Conservation (phyloP, 768 basidiomycete genomes). For the Tricholoma sp. region DNA sequence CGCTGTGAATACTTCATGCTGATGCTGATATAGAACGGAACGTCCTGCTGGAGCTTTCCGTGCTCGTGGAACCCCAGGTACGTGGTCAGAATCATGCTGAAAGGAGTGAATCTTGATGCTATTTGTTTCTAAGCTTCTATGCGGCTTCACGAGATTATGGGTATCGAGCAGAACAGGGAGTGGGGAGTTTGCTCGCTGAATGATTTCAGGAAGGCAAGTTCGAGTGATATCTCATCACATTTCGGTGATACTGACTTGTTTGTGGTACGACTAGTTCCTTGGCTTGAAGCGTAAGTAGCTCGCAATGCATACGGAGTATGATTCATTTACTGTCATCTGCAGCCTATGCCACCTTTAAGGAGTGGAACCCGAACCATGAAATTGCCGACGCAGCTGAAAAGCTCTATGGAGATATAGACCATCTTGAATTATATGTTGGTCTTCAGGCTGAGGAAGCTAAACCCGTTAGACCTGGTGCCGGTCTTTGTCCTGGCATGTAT, state of each 20-base stretch:
- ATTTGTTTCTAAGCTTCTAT: constrained; percentile 42
- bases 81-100: background rate
- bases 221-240: background rate
- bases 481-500: constrained; percentile 70
- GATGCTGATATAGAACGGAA: constrained; percentile 45
- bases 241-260: background rate
- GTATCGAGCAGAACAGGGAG: constrained; percentile 66
- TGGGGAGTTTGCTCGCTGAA: constrained; percentile 87
- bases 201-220: constrained; percentile 64
- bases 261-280: constrained; percentile 44
- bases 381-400: constrained; percentile 71
- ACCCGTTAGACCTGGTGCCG: constrained; percentile 70
- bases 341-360: constrained; percentile 69
- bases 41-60: constrained; percentile 70
- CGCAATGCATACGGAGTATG: background rate
- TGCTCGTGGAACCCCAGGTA: constrained; percentile 68
- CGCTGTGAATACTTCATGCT: background rate
- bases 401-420: constrained; percentile 71
- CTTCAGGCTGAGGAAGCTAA: constrained; percentile 78
- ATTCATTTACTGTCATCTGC: background rate
- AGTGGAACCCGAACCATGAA: constrained; percentile 75
- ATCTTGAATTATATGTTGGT: constrained; percentile 78
- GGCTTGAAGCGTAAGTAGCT: constrained; percentile 61
- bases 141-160: constrained; percentile 80
- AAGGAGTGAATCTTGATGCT: background rate